These are phyloP conservation scores for Bacidia gigantensis DNA, from an alignment of 495 filamentous ascomycete genomes.

Conservation along the genomic window DNA sequence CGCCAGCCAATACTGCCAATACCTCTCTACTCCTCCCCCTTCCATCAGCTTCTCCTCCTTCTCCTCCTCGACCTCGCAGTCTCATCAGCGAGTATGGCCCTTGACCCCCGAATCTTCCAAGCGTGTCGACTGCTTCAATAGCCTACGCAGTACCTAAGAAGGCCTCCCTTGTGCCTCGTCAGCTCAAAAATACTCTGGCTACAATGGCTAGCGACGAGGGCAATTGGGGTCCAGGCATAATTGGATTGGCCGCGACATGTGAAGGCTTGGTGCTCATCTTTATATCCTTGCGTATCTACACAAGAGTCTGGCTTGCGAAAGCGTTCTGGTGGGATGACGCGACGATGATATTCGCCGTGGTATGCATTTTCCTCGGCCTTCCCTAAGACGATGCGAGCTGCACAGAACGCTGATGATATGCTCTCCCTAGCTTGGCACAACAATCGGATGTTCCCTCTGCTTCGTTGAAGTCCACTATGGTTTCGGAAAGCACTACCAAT, in stretches of 20 bases:
- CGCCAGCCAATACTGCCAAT: neutral
- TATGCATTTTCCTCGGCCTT: neutral
- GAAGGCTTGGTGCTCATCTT: conserved; percentile 13
- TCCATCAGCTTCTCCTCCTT: neutral
- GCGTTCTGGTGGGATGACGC: conserved; percentile 17
- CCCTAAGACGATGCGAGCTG: neutral
- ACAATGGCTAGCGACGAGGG: conserved; percentile 5
- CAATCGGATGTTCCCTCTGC: conserved; percentile 15
- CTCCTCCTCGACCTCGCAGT: neutral
- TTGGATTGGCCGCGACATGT: conserved; percentile 11
- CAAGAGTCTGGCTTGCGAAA: conserved; percentile 16
- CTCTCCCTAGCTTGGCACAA: conserved; percentile 12
- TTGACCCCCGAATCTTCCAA: neutral
- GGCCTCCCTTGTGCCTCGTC: neutral
- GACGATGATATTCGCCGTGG: conserved; percentile 17
- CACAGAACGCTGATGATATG: neutral
- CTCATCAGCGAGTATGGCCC: neutral
- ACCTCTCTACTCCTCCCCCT: neutral
- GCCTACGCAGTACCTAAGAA: neutral
- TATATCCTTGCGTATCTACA: conserved; percentile 13
- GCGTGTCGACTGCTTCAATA: neutral
- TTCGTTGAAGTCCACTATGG: conserved; percentile 16
- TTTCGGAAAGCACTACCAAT: conserved; percentile 16
- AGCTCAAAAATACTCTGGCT: neutral
- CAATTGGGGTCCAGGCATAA: conserved; percentile 15